Evolutionary conservation across 139 green algal species (phyloP).

Genomic region (Closterium sp.): DNA sequence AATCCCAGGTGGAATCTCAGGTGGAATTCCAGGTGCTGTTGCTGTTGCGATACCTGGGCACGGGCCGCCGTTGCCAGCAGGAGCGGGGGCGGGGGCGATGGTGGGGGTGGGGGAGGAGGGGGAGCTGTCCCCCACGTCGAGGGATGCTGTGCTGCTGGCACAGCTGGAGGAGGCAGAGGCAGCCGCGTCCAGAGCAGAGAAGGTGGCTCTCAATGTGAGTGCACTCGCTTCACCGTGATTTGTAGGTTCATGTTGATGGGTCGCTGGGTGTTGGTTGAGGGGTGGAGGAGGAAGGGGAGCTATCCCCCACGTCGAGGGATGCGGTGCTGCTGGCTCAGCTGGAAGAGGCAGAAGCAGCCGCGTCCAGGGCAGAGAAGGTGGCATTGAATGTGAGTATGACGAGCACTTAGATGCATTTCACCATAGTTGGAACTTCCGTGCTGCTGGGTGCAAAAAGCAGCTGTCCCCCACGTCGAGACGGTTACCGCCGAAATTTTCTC

Average conservation of each 20-base stretch:
- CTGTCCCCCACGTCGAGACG: not conserved
- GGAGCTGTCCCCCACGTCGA: not conserved
- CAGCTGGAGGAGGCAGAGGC: slow-evolving; percentile 13
- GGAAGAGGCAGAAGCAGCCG: slow-evolving; percentile 15
- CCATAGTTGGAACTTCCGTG: too few species aligned
- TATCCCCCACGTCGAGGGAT: not conserved
- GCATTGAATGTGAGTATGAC: slow-evolving; percentile 1
- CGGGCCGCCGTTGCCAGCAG: not conserved
- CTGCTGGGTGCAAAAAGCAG: too few species aligned
- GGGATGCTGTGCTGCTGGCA: not conserved
- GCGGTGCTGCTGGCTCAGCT: not conserved
- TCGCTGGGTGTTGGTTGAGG: too few species aligned
- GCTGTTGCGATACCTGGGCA: not conserved
- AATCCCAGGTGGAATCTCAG: not conserved
- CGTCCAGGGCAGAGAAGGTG: not conserved
- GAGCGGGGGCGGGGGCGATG: not conserved
- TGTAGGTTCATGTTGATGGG: too few species aligned
- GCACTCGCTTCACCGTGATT: too few species aligned
- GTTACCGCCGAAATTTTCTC: not conserved
- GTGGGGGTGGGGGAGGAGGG: not conserved
- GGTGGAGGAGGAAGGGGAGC: not conserved
- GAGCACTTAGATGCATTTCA: too few species aligned
- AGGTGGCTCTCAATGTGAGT: slow-evolving; percentile 9
- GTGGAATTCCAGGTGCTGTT: not conserved
- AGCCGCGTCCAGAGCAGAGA: not conserved